Evolutionary conservation across 306 rosid species (phyloP).

Genomic region (Cicer arietinum): DNA sequence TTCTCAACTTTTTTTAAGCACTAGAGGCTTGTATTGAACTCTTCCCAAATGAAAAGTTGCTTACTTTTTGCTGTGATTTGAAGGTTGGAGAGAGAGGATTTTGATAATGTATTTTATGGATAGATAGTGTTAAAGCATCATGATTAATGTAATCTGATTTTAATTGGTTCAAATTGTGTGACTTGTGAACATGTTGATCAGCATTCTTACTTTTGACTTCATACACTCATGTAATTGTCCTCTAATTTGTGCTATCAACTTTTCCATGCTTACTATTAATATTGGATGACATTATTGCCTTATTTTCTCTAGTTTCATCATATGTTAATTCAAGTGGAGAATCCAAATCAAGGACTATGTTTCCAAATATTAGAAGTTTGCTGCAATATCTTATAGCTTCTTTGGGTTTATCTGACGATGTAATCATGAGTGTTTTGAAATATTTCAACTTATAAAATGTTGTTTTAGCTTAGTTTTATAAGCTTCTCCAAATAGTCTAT

Average conservation of each 20-base stretch:
- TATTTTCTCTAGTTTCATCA: slow-evolving; percentile 7
- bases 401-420: too few species aligned
- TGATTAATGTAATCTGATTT: slow-evolving; percentile 36
- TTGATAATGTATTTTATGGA: slow-evolving; percentile 14
- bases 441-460: too few species aligned
- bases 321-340: slow-evolving; percentile 26
- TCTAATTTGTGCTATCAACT: slow-evolving; percentile 13
- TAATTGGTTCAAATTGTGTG: slow-evolving; percentile 30
- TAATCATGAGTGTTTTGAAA: too few species aligned
- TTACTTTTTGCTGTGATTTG: slow-evolving; percentile 40
- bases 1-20: slow-evolving; percentile 44
- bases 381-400: neutral
- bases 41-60: slow-evolving; percentile 42
- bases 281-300: slow-evolving; percentile 38
- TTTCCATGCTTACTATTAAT: slow-evolving; percentile 31
- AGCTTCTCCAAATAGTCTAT: too few species aligned
- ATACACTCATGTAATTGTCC: neutral
- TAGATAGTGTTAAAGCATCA: slow-evolving; percentile 40
- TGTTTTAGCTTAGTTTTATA: too few species aligned
- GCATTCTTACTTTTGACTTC: slow-evolving; percentile 31
- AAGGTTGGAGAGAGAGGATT: slow-evolving; percentile 20
- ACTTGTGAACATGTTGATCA: slow-evolving; percentile 26
- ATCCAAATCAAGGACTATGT: slow-evolving; percentile 1
- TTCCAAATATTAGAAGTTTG: neutral
- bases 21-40: slow-evolving; percentile 35